Evolutionary conservation across 2,329 filamentous ascomycete genomes (phyloP).

Genomic region (Trichophaea hybrida): DNA sequence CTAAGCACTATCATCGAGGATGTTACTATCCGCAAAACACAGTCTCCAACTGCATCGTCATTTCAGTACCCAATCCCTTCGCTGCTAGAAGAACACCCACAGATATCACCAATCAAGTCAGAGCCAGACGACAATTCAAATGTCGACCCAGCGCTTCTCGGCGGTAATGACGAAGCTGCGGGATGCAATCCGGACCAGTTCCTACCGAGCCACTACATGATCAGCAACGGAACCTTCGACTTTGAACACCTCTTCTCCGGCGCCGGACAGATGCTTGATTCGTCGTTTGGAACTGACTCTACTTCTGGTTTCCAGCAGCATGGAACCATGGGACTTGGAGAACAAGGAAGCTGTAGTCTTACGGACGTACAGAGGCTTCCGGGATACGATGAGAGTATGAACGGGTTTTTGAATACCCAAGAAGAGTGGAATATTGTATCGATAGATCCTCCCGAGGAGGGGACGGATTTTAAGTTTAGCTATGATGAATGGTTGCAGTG

Average conservation of each 20-base stretch:
- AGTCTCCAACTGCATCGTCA: constrained; percentile 21
- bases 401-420: constrained; percentile 19
- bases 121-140: constrained; percentile 16
- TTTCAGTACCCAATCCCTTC: neutral
- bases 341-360: no score
- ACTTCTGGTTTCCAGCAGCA: neutral
- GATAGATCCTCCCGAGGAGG: constrained; percentile 5
- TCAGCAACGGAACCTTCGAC: neutral
- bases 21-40: constrained; percentile 34
- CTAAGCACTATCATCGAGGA: constrained; percentile 32
- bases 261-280: neutral
- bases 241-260: neutral
- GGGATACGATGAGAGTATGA: constrained; percentile 17
- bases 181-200: constrained; percentile 13
- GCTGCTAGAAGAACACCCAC: neutral
- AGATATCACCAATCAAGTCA: neutral
- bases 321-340: neutral
- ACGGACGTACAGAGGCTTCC: constrained; percentile 15
- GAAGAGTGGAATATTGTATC: constrained; percentile 15
- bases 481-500: constrained; percentile 22
- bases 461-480: constrained; percentile 11
- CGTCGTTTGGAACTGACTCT: neutral
- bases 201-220: constrained; percentile 7
- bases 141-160: constrained; percentile 18
- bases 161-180: constrained; percentile 10